Conservation (phyloP, 495 filamentous ascomycete genomes). For the Penicillium longicatenatum region DNA sequence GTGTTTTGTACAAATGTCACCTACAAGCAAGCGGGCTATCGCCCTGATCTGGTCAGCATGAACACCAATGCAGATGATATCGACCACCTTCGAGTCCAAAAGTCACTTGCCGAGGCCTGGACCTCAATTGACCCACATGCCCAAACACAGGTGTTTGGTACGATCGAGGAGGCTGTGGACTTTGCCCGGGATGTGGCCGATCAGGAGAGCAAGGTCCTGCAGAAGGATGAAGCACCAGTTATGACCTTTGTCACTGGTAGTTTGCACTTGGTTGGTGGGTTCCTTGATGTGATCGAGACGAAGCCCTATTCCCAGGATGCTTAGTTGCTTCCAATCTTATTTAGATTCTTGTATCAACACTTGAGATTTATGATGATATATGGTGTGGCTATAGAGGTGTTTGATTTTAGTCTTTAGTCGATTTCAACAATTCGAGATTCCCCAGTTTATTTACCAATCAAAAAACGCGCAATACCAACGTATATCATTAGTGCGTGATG, state of each 20-base stretch:
- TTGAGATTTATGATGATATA: conserved; percentile 21
- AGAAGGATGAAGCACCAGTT: conserved; percentile 40
- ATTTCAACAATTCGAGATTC: conserved; percentile 35
- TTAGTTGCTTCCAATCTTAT: conserved; percentile 20
- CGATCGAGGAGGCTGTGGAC: conserved; percentile 84
- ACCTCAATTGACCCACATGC: conserved; percentile 60
- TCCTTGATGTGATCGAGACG: conserved; percentile 76
- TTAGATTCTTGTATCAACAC: conserved; percentile 35
- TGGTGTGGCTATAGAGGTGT: conserved; percentile 27
- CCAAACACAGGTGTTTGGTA: conserved; percentile 66
- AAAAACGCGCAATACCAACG: background rate
- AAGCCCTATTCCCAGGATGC: conserved; percentile 31
- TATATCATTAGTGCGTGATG: background rate
- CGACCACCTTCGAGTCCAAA: conserved; percentile 71
- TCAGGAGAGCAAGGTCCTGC: conserved; percentile 31
- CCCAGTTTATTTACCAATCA: conserved; percentile 9
- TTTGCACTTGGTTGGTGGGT: conserved; percentile 82
- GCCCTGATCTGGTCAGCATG: conserved; percentile 73
- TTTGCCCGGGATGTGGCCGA: conserved; percentile 58
- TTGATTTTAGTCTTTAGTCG: conserved; percentile 9
- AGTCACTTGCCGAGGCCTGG: conserved; percentile 74
- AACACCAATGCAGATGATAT: conserved; percentile 69
- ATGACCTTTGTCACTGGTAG: conserved; percentile 76
- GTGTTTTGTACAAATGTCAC: conserved; percentile 92
- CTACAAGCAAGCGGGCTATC: conserved; percentile 68